A percentile compares a stretch with the other conserved stretches of the same genome.
Conservation (phyloP, 2,329 filamentous ascomycete genomes). For the Ceratocystis colombiana region DNA sequence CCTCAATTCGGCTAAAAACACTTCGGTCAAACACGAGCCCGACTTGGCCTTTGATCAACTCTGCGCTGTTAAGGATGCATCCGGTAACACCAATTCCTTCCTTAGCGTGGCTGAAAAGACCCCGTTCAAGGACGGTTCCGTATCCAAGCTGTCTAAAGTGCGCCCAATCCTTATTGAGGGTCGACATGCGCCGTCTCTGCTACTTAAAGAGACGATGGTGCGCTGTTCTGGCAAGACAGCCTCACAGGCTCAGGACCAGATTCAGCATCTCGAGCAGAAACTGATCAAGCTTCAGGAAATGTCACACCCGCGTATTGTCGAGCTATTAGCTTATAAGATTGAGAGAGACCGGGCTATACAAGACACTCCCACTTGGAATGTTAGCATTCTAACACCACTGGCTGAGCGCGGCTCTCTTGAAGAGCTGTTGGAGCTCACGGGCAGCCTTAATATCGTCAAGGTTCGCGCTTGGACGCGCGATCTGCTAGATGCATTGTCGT, state of each 20-base stretch:
- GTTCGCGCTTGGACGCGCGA: constrained; percentile 87
- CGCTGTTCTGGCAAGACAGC: constrained; percentile 47
- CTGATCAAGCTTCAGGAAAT: constrained; percentile 60
- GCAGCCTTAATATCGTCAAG: constrained; percentile 60
- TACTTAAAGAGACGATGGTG: constrained; percentile 61
- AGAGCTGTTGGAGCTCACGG: constrained; percentile 71
- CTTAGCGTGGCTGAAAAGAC: constrained; percentile 60
- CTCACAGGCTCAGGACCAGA: constrained; percentile 59
- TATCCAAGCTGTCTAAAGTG: constrained; percentile 62
- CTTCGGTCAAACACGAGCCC: constrained; percentile 28
- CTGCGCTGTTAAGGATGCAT: constrained; percentile 52
- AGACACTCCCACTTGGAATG: constrained; percentile 48
- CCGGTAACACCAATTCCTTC: constrained; percentile 57
- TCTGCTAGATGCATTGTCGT: constrained; percentile 77
- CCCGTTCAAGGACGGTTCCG: constrained; percentile 44
- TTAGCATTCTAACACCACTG: constrained; percentile 65
- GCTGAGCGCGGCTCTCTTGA: constrained; percentile 74
- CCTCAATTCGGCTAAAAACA: constrained; percentile 22
- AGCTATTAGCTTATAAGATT: constrained; percentile 75
- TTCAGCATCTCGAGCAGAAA: constrained; percentile 68
- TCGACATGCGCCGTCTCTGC: constrained; percentile 51
- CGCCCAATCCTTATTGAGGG: constrained; percentile 52
- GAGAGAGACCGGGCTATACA: constrained; percentile 42
- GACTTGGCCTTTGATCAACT: constrained; percentile 56
- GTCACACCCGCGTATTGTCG: constrained; percentile 65